These are phyloP conservation scores for Ascochyta rabiei DNA, from an alignment of 2,329 filamentous ascomycete genomes.

Conservation along the genomic window DNA sequence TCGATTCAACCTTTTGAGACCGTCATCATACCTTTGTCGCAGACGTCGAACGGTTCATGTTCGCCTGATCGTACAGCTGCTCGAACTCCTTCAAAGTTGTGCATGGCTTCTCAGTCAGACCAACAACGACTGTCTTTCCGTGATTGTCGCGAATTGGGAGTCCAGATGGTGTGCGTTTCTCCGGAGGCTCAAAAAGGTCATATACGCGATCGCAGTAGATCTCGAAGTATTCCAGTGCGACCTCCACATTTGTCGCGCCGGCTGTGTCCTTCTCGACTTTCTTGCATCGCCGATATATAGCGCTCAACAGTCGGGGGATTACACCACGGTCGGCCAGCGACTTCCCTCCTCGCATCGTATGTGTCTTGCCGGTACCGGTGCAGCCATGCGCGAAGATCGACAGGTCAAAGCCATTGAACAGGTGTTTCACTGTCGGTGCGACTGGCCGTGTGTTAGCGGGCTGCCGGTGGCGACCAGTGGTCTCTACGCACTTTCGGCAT, in stretches of 20 bases:
- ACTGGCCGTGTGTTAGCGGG: constrained; percentile 61
- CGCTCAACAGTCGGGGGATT: constrained; percentile 83
- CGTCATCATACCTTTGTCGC: constrained; percentile 71
- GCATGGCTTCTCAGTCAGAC: constrained; percentile 81
- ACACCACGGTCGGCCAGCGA: constrained; percentile 84
- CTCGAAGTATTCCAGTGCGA: constrained; percentile 89
- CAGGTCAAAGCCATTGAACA: constrained; percentile 76
- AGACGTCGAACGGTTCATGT: constrained; percentile 86
- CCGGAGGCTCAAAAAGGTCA: constrained; percentile 84
- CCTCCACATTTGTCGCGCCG: constrained; percentile 72
- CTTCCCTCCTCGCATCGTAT: constrained; percentile 93
- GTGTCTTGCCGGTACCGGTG: constrained; percentile 92
- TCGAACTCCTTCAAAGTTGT: constrained; percentile 89
- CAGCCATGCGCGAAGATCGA: constrained; percentile 94
- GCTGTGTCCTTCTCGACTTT: constrained; percentile 82
- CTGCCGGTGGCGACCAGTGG: constrained; percentile 1
- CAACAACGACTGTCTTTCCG: constrained; percentile 85
- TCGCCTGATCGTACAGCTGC: constrained; percentile 85
- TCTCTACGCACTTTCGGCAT: constrained; percentile 72
- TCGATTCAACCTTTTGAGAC: background rate
- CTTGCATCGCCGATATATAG: constrained; percentile 82
- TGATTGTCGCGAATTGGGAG: constrained; percentile 84
- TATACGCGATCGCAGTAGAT: constrained; percentile 97
- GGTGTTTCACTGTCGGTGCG: constrained; percentile 84
- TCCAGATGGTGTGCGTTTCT: constrained; percentile 82